A percentile compares a stretch with the other conserved stretches of the same genome.
phyloP scores from a whole-genome alignment of 2,329 filamentous ascomycete genomes.

The Colletotrichum spaethianum region DNA sequence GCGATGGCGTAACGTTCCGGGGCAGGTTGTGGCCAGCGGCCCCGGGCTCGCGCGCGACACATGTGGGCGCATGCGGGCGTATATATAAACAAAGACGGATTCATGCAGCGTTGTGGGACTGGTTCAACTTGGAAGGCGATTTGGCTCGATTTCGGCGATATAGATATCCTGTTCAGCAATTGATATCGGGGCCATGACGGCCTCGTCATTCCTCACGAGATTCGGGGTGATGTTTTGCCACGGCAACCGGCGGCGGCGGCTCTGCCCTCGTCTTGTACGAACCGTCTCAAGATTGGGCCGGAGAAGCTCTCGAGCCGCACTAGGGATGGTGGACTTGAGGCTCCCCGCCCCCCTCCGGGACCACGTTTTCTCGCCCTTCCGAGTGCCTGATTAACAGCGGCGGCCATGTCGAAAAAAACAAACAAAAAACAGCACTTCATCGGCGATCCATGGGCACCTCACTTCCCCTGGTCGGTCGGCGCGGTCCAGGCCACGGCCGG shows the following conservation, averaged over 20 bases:
- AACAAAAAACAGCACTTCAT: constrained; percentile 20
- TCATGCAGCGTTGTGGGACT: constrained; percentile 30
- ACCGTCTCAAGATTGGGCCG: not conserved
- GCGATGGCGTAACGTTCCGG: constrained; percentile 21
- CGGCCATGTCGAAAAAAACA: not conserved
- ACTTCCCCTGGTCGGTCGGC: constrained; percentile 30
- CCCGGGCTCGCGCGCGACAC: constrained; percentile 20
- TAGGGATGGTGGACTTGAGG: not conserved
- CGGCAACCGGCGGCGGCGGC: not conserved
- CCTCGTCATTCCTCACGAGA: constrained; percentile 23
- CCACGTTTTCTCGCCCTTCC: not conserved
- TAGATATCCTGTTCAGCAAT: constrained; percentile 43
- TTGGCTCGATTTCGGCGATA: constrained; percentile 37
- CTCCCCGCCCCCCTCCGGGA: not conserved
- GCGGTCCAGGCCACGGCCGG: constrained; percentile 32
- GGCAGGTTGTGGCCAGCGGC: not conserved
- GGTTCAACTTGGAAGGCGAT: constrained; percentile 34
- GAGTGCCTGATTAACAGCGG: not conserved
- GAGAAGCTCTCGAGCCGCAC: too few species aligned
- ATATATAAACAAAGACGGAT: constrained; percentile 27
- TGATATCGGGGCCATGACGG: constrained; percentile 25
- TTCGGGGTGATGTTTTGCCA: not conserved
- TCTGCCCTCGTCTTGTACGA: too few species aligned
- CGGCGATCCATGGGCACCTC: constrained; percentile 32
- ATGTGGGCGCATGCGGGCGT: constrained; percentile 32